Evolutionary conservation across 78 protist genomes (phyloP), one percentile per base, ranked within the genome.

Genomic region (Mantamonas sphyraenae): DNA sequence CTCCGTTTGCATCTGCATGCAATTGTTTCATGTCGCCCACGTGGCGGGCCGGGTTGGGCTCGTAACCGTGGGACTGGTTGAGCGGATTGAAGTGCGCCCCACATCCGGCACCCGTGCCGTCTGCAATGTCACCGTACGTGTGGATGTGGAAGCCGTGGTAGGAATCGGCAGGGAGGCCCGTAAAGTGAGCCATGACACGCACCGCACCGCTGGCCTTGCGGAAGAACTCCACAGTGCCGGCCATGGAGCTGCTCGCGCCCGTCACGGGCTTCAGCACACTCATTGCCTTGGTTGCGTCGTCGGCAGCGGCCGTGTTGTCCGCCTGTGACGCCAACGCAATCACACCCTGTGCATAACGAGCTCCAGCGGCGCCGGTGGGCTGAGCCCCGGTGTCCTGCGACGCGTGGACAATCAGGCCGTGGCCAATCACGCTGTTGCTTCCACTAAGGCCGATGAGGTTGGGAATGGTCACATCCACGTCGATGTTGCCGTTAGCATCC

Each of bases 91-190:
- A 73, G 39, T 73, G 79, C 24, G 68, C 71, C 39, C 79, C 79
- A 33, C 53, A 26, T 20, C 65, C 37, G 20, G 55, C 14, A 63
- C 71, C 79, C 28, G 14, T 33, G 22, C 0, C 20, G 0, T 14
- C 2, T 3, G 38, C 26, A 7, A 28, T 10, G 40, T 73, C 79
- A 63, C 79, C 79, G 55, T 33, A 73, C 24, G 19, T 26, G 68
- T 73, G 79, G 33, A 73, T 64, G 3, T 73, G 79, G 57, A 73
- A 38, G 39, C 77, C 77, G 58, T 73, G 66, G 26, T 61, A 45
- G 17, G 58, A 28, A 2, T 4, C 9, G 60, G 59, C n/a, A n/a
- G n/a, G n/a, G n/a, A n/a, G n/a, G n/a, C n/a, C n/a, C n/a, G n/a
- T n/a, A n/a, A n/a, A n/a, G n/a, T n/a, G n/a, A n/a, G n/a, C n/a